Evolutionary conservation across 768 basidiomycete genomes (phyloP).

Genomic region (Pluteus cervinus): DNA sequence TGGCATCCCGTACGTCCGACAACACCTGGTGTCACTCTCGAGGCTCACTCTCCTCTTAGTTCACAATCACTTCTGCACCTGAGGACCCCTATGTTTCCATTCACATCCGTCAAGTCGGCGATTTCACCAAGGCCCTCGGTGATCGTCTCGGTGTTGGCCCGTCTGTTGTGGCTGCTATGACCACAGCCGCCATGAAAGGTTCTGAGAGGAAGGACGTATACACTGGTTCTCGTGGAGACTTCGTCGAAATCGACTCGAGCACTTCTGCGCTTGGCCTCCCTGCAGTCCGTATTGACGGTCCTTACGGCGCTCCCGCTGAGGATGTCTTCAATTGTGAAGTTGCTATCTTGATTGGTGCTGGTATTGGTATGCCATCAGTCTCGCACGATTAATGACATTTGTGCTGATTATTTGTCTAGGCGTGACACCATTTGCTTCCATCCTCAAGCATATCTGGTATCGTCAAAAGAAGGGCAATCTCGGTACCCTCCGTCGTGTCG

Average conservation of each 20-base stretch:
- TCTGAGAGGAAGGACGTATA: conserved; percentile 52
- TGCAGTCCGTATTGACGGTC: conserved; percentile 76
- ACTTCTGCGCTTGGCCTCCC: conserved; percentile 53
- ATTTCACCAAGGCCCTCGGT: conserved; percentile 80
- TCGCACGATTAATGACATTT: not conserved
- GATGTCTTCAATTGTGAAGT: conserved; percentile 85
- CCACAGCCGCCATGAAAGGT: conserved; percentile 73
- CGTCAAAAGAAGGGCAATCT: conserved; percentile 73
- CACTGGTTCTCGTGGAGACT: conserved; percentile 61
- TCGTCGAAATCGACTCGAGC: conserved; percentile 66
- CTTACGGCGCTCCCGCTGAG: conserved; percentile 90
- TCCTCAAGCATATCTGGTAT: conserved; percentile 96
- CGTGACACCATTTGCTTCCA: conserved; percentile 93
- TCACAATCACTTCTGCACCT: conserved; percentile 92
- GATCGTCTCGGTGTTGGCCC: conserved; percentile 82
- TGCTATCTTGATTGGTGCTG: conserved; percentile 87
- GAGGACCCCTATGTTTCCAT: conserved; percentile 90
- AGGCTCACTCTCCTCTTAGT: conserved; percentile 36
- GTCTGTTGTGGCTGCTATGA: conserved; percentile 71
- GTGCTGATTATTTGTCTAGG: conserved; percentile 29
- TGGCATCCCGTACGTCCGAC: conserved; percentile 87
- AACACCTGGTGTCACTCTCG: not conserved
- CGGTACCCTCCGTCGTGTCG: conserved; percentile 79
- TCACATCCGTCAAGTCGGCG: conserved; percentile 92
- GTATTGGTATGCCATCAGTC: conserved; percentile 61